A percentile compares a stretch with the other conserved stretches of the same genome.
These are phyloP conservation scores for Candida sanyaensis DNA, from an alignment of 1,139 yeast species.

Conservation along the genomic window DNA sequence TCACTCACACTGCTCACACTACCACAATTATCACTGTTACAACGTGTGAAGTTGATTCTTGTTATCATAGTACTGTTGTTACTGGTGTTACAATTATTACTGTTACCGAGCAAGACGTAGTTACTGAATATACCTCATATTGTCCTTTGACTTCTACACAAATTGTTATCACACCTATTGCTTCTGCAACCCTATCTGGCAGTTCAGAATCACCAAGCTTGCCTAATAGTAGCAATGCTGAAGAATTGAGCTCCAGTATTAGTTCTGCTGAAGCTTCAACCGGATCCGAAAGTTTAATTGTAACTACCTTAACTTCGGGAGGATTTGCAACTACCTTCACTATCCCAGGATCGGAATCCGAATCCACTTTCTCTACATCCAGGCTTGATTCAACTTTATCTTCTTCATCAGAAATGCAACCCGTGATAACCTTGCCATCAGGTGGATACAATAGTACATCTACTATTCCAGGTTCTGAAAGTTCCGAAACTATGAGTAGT, in stretches of 20 bases:
- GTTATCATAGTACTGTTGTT: conserved; percentile 30
- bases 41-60: conserved; percentile 24
- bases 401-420: too few relatives aligned
- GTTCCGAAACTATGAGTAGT: neutral
- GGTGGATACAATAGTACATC: neutral
- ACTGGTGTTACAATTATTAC: conserved; percentile 37
- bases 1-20: conserved; percentile 10
- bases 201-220: neutral
- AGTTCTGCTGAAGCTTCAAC: neutral
- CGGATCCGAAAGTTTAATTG: too few relatives aligned
- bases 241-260: neutral
- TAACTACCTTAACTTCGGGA: too few relatives aligned
- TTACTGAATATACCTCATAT: conserved; percentile 22
- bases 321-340: too few relatives aligned
- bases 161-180: conserved; percentile 9
- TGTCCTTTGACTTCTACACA: conserved; percentile 15
- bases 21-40: conserved; percentile 22
- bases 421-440: neutral
- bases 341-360: neutral
- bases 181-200: neutral
- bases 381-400: too few relatives aligned
- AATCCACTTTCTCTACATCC: too few relatives aligned
- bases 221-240: neutral
- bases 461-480: neutral
- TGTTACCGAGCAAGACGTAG: conserved; percentile 19